A percentile compares a stretch with the other conserved stretches of the same genome.
These are phyloP conservation scores for Backusella mclennaniae DNA, from an alignment of 192 early-diverging fungal species.

Conservation along the genomic window DNA sequence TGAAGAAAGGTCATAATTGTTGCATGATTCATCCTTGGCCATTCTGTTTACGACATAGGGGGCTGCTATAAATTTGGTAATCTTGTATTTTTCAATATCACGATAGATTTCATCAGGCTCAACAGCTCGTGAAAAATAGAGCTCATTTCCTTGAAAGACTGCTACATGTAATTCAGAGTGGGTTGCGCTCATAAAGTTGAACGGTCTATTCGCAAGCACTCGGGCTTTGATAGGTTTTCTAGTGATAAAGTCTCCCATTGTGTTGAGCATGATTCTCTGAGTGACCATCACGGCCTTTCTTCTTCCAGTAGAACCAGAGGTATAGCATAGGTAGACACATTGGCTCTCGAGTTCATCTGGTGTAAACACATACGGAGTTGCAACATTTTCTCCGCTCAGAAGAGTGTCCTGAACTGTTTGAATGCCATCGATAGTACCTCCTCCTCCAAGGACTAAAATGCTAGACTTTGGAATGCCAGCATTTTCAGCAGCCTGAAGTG, in stretches of 20 bases:
- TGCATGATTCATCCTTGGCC: neutral
- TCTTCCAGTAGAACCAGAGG: neutral
- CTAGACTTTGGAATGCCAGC: neutral
- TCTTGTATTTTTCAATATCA: neutral
- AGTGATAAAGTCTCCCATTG: neutral
- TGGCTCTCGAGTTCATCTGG: neutral
- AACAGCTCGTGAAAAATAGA: constrained; percentile 12
- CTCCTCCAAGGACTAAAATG: neutral
- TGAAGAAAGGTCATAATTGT: neutral
- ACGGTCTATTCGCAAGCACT: too few relatives aligned
- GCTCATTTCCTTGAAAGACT: neutral
- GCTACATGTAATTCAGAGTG: neutral
- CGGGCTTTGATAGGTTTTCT: neutral
- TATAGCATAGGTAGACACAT: neutral
- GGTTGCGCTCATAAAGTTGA: neutral
- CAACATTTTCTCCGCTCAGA: neutral
- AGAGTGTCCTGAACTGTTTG: neutral
- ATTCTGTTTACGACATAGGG: neutral
- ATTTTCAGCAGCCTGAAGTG: neutral
- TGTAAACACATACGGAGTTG: neutral
- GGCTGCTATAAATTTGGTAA: neutral
- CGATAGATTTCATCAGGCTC: constrained; percentile 9
- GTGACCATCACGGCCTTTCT: neutral
- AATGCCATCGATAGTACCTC: neutral
- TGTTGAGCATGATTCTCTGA: neutral